phyloP scores from a whole-genome alignment of 371 early-diverging fungal genomes.

The Sporodiniella umbellata region DNA sequence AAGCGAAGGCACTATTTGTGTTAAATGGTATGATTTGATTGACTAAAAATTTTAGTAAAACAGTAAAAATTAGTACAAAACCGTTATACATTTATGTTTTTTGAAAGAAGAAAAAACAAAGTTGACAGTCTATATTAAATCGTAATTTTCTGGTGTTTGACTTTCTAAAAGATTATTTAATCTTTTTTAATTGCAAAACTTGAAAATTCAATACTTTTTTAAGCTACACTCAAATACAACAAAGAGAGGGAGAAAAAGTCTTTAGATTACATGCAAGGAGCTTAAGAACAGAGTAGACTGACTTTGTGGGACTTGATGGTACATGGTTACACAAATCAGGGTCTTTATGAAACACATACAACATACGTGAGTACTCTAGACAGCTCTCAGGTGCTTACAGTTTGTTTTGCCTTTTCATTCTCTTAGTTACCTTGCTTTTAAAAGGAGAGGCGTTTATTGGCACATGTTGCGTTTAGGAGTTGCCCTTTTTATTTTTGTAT shows the following conservation, averaged over 20 bases:
- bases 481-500: no score
- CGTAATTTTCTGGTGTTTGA: no score
- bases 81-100: no score
- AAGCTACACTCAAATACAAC: not conserved
- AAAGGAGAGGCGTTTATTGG: not conserved
- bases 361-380: no score
- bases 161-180: no score
- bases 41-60: no score
- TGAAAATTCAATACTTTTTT: no score
- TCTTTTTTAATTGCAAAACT: not conserved
- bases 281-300: not conserved
- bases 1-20: no score
- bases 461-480: not conserved
- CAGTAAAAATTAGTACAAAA: no score
- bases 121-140: no score
- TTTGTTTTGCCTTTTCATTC: not conserved
- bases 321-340: constrained; percentile 2
- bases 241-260: not conserved
- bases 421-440: not conserved
- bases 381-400: not conserved
- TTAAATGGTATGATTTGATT: no score
- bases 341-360: not conserved
- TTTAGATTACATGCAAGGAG: constrained; percentile 1
- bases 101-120: no score
- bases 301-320: not conserved